phyloP scores from a whole-genome alignment of 306 rosid genomes.

The Cicer judaicum region DNA sequence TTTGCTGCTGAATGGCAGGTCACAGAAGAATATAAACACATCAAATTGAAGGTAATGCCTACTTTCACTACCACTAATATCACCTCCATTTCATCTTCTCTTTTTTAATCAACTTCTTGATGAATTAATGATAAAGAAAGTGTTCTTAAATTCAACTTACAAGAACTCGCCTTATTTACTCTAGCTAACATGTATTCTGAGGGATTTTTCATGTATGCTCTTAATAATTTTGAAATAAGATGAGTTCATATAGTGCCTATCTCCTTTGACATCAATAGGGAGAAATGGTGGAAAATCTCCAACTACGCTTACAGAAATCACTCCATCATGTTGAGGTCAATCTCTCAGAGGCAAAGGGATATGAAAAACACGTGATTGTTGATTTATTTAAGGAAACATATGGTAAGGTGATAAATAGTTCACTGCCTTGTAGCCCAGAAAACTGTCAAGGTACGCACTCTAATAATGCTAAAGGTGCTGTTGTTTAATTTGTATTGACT shows the following conservation, averaged over 20 bases:
- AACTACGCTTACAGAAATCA: slow-evolving; percentile 66
- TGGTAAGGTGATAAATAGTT: slow-evolving; percentile 29
- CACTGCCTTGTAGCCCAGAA: slow-evolving; percentile 53
- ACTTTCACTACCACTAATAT: not conserved
- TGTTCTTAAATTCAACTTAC: not conserved
- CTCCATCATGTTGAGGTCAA: slow-evolving; percentile 71
- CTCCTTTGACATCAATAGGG: slow-evolving; percentile 49
- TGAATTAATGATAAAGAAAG: not conserved
- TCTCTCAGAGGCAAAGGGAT: slow-evolving; percentile 74
- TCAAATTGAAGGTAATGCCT: slow-evolving; percentile 60
- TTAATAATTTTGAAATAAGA: not conserved
- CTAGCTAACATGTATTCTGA: too few species aligned
- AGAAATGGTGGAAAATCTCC: slow-evolving; percentile 63
- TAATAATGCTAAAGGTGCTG: not conserved
- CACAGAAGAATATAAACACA: slow-evolving; percentile 55
- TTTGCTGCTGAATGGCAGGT: slow-evolving; percentile 49
- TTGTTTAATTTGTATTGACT: not conserved
- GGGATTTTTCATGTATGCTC: not conserved
- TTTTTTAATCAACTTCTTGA: not conserved
- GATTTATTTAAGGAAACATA: slow-evolving; percentile 73
- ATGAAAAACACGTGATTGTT: slow-evolving; percentile 72
- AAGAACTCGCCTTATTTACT: not conserved
- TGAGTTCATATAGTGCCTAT: not conserved
- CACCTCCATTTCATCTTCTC: not conserved
- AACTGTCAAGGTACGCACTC: slow-evolving; percentile 66